These are phyloP conservation scores for Aspergillus panamensis DNA, from an alignment of 495 filamentous ascomycete genomes.

Conservation along the genomic window DNA sequence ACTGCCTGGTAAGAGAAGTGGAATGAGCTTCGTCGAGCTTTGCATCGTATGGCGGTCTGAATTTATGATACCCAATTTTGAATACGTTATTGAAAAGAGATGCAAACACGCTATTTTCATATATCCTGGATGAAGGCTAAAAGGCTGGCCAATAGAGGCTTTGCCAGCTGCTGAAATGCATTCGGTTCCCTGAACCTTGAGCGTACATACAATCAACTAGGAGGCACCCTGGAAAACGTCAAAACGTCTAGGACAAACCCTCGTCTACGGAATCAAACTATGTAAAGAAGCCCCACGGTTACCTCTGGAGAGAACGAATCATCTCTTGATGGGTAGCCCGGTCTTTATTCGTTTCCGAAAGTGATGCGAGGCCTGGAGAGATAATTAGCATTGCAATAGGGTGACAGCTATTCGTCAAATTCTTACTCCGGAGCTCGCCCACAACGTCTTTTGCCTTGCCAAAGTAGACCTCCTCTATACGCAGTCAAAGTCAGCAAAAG, in stretches of 20 bases:
- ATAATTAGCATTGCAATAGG: not conserved
- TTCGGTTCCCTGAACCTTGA: not conserved
- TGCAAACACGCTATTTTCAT: not conserved
- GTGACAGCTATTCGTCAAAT: not conserved
- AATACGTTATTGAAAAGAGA: constrained; percentile 2
- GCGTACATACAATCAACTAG: constrained; percentile 17
- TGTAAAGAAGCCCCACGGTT: constrained; percentile 2
- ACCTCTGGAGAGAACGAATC: constrained; percentile 57
- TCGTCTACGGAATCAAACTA: not conserved
- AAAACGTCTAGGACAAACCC: not conserved
- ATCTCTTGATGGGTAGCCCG: constrained; percentile 86
- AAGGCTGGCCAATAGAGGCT: not conserved
- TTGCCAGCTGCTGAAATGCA: not conserved
- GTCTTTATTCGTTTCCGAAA: constrained; percentile 84
- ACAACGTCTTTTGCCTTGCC: constrained; percentile 99
- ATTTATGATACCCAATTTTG: constrained; percentile 37
- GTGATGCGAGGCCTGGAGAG: constrained; percentile 59
- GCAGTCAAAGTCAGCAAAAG: constrained; percentile 12
- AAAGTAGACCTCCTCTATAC: constrained; percentile 91
- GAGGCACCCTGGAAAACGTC: not conserved
- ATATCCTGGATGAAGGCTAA: too few relatives aligned
- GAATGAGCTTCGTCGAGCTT: not conserved
- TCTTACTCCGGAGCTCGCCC: constrained; percentile 86
- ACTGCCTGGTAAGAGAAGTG: not conserved
- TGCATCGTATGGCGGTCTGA: not conserved